Base-by-base conservation (phyloP, 495 filamentous ascomycete genomes). In the Lindgomyces ingoldianus region DNA sequence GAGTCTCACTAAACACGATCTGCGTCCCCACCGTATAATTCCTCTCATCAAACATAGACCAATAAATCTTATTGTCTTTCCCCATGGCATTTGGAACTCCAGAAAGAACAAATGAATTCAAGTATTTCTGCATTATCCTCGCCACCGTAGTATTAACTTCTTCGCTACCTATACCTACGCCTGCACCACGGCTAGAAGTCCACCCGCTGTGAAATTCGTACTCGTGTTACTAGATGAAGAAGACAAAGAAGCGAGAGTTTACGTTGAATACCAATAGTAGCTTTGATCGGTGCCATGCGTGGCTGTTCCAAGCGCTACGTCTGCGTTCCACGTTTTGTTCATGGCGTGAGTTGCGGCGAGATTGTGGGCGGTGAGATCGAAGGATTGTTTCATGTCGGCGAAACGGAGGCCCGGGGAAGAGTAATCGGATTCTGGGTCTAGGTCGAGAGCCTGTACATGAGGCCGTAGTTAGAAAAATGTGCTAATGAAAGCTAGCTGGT, bases 191-290 rank as follows among this genome's bases (percentile, higher is more conserved):
- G 46, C 10, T 21, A 12, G 39, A 21, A 16, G 2, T 3, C 11
- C 27, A 39, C 4, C 48, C 3, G 42, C 36, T 36, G 64, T 63
- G 8, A 58, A 30, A 47, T 39, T 62, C n/a, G 48, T 64, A 2
- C 58, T 67, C 2, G 68, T 58, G 53, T 49, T 49, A 4, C 21
- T 49, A 25, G 46, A 21, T 24, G n/a, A 8, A 18, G 46, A 49
- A 8, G 46, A 9, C 16, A 25, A 49, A 19, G 64, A 54, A 18
- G 62, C 60, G 9, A 61, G 56, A 63, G 62, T 72, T 60, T 77
- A 77, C 14, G 74, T 75, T 58, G 62, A 71, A 55, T 77, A 74
- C 61, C 64, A 76, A 57, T 75, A 74, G 55, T 75, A 76, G 24
- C 62, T 70, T 59, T 75, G 70, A 47, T 76, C 73, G 12, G 74